Evolutionary conservation across 2,329 filamentous ascomycete genomes (phyloP), one percentile per base, ranked within the genome.

Genomic region (Colletotrichum musae): DNA sequence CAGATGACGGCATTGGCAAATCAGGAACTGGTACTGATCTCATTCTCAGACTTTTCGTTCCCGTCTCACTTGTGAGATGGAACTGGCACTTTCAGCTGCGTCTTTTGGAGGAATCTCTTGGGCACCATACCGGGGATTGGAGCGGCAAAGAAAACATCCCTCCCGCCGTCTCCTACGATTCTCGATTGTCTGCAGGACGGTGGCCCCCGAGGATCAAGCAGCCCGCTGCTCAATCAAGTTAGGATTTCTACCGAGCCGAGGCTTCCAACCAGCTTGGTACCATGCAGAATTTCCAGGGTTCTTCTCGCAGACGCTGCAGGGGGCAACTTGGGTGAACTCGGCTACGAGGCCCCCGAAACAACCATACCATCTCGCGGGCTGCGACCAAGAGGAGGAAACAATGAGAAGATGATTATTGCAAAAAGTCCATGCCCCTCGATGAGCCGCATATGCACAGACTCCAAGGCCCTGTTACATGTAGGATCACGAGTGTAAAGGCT

Each of bases 71-170:
- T 24, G 45, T 15, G 41, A 36, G 9, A 36, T 9, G 4, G 9
- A 36, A 7, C 32, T 12, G 9, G 9, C 32, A 36, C 32, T 36
- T 36, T 10, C 32, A 36, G 32, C 32, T 12, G 32, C 32, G 9
- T 10, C 32, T 36, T 36, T 36, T 10, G 6, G 32, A 36, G 32
- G 32, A 4, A 36, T 36, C 9, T 36, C 3, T 36, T 10, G 32
- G 32, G 32, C 32, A 36, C 7, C 32, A 36, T 7, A 12, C 32
- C n/a, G 21, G 50, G 62, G 51, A 57, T 57, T 56, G 51, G 57
- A 60, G 62, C 66, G 66, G 62, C 54, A 64, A 68, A 32, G 21
- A 26, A 56, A 47, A 4, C 24, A 24, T n/a, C 12, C 41, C 45
- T 48, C 36, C 45, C 51, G 45, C 24, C 24, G 26, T 32, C 28